These are phyloP conservation scores for Taxillus chinensis DNA, from an alignment of 164 flowering plant species.

Conservation along the genomic window DNA sequence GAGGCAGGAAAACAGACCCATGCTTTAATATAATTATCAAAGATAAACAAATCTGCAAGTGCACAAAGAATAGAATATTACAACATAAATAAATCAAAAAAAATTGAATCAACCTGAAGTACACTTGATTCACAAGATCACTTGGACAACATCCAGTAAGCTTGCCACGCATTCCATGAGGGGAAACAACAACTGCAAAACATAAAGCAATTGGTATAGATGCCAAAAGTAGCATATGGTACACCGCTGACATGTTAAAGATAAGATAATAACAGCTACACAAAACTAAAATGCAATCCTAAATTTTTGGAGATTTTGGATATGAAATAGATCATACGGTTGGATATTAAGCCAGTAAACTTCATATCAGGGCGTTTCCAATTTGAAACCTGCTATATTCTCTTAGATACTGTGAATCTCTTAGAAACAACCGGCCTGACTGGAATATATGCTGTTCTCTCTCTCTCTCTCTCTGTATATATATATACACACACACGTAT, in stretches of 20 bases:
- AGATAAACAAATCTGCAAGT: not conserved
- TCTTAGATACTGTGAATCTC: no score
- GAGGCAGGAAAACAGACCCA: slow-evolving; percentile 3
- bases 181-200: slow-evolving; percentile 75
- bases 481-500: no score
- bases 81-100: not conserved
- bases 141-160: slow-evolving; percentile 80
- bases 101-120: slow-evolving; percentile 39
- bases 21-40: not conserved
- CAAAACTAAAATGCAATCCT: not conserved
- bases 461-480: no score
- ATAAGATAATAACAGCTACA: not conserved
- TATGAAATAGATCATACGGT: no score
- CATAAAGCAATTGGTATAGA: not conserved
- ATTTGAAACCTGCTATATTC: no score
- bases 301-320: no score
- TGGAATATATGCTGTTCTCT: no score
- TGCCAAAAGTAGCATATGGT: not conserved
- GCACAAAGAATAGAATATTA: not conserved
- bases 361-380: no score
- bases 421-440: no score
- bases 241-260: not conserved
- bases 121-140: slow-evolving; percentile 91
- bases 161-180: slow-evolving; percentile 92
- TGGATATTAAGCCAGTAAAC: no score